Evolutionary conservation across 2,329 filamentous ascomycete species (phyloP), one percentile per base, ranked within the genome.

Genomic region (Nemania sp.): DNA sequence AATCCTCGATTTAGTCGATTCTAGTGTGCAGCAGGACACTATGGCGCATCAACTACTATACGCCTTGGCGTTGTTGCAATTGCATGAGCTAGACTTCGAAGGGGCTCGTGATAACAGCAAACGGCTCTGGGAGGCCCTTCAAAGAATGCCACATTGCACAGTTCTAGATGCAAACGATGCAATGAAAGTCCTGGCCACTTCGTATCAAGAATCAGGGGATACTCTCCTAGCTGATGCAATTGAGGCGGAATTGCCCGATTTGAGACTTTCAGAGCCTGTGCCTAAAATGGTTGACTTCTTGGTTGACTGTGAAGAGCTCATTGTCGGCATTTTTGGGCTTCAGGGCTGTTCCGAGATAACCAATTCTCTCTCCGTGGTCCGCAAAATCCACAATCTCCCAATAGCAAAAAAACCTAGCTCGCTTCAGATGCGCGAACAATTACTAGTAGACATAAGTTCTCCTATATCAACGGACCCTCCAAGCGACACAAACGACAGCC

Each of bases 1-100:
- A 11, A 66, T 70, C 26, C 59, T 64, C 24, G 41, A 41, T 13
- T 26, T 70, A 4, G n/a, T 64, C 38, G 26, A 60, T 35, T 61
- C 63, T 45, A 58, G 56, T n/a, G 32, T 38, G 11, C 60, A 56
- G 43, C 41, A 57, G 52, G 63, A 66, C 7, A 47, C 54, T 43
- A 29, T 69, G n/a, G 53, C 63, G 1, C 47, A 52, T 38, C 69
- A 69, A 38, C 69, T 69, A 51, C 66, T 70, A 8, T 69, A 70
- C 51, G 66, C 69, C 35, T 20, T 69, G 20, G 49, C 66, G 4
- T 27, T 70, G 22, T 41, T 66, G 24, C 69, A 70, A 24, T 29
- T 68, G 24, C 69, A 70, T 20, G 69, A 70, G 32, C 32, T 69
- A 11, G 69, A 70, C 27, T 70, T 70, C 20, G 66, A 70, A 8